A percentile compares a stretch with the other conserved stretches of the same genome.
phyloP scores from a whole-genome alignment of 2,329 filamentous ascomycete genomes.

The Colletotrichum paranaense region DNA sequence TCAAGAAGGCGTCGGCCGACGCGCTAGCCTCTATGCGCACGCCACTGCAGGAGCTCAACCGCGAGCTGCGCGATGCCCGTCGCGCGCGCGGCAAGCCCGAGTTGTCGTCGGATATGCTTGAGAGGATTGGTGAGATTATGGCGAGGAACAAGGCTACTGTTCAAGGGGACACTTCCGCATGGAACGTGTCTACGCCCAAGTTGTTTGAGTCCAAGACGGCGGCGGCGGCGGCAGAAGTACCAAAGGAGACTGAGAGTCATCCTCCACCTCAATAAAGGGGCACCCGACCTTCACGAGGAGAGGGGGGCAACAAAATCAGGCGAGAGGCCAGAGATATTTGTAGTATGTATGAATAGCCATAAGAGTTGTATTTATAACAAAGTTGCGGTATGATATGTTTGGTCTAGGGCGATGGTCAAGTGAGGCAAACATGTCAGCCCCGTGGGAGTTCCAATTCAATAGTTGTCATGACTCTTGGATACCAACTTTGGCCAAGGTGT shows the following conservation, averaged over 20 bases:
- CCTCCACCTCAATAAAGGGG: conserved; percentile 22
- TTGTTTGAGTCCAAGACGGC: not conserved
- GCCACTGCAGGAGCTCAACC: conserved; percentile 70
- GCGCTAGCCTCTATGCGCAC: conserved; percentile 58
- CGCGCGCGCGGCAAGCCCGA: conserved; percentile 65
- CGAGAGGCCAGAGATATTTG: not conserved
- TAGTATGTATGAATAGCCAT: conserved; percentile 30
- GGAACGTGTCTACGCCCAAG: not conserved
- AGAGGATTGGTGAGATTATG: conserved; percentile 72
- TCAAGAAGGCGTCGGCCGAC: conserved; percentile 66
- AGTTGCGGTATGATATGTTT: no score
- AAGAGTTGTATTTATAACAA: not conserved
- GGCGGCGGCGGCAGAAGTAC: not conserved
- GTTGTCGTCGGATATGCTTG: conserved; percentile 69
- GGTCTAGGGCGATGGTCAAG: no score
- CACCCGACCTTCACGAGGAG: not conserved
- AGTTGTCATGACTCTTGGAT: no score
- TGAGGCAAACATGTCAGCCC: no score
- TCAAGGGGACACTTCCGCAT: conserved; percentile 44
- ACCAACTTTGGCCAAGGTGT: no score
- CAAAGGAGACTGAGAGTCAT: not conserved
- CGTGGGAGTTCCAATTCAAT: no score
- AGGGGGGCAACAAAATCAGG: not conserved
- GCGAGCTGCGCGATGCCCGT: conserved; percentile 62
- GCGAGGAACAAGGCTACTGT: conserved; percentile 59